Base-by-base conservation (phyloP, 1,139 yeast genomes). In the Candida smagusa region DNA sequence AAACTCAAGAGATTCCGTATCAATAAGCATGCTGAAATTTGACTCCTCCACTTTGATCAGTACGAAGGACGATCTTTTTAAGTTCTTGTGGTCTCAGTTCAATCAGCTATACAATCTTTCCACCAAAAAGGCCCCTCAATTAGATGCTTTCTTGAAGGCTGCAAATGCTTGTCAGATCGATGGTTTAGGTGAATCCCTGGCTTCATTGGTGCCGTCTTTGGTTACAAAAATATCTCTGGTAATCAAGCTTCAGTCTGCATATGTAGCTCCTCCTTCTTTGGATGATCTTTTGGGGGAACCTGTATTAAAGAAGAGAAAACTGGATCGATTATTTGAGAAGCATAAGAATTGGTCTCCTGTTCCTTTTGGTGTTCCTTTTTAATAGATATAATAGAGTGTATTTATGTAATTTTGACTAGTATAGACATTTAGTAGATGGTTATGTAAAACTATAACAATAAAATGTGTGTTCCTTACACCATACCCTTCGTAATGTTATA, bases 361-460 rank as follows among this genome's bases (percentile, higher is more conserved):
- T 38, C 79, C 80, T 1, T 72, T 74, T 51, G 80, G 80, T 2
- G 45, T 45, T 12, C 43, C 45, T 9, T 35, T 41, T n/a, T 44
- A 37, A 23, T 23, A 23, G 26, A 23, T 6, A 4, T 3, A 23
- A 6, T 23, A 9, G 7, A 22, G 24, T 7, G 24, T 22, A 22
- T 22, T 22, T 22, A 9, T 22, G 7, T 22, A n/a, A n/a, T n/a
- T n/a, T n/a, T n/a, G n/a, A n/a, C n/a, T n/a, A n/a, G n/a, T n/a
- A n/a, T n/a, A n/a, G n/a, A n/a, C n/a, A n/a, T n/a, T n/a, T n/a
- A n/a, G n/a, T n/a, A n/a, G n/a, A n/a, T n/a, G n/a, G n/a, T n/a
- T n/a, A n/a, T n/a, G n/a, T n/a, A n/a, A n/a, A n/a, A n/a, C n/a
- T n/a, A n/a, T n/a, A n/a, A n/a, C n/a, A n/a, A n/a, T n/a, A n/a